Evolutionary conservation across 768 basidiomycete species (phyloP), one percentile per base, ranked within the genome.

Genomic region (Leccinum olivaceopallidum): DNA sequence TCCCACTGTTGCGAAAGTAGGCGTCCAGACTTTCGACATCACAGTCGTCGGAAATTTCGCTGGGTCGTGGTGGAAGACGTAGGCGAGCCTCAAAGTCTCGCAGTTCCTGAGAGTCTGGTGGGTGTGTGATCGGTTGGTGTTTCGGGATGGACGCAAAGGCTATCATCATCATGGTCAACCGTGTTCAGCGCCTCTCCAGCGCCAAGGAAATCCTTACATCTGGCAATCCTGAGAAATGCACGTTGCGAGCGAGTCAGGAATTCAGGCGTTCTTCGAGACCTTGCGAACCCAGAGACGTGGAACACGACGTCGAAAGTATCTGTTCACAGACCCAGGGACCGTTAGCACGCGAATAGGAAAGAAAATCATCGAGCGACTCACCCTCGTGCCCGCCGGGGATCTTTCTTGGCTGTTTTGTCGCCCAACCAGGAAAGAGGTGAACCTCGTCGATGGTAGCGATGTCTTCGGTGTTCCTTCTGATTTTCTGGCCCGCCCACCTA

Each of bases 391-490:
- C 52, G 55, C 59, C 47, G 67, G 58, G 20, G 47, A 63, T 18
- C 22, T 62, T 64, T 51, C 63, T 72, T 67, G 83, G 85, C 30
- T 82, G 74, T 55, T 83, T 78, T 6, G 82, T 80, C 3, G 91
- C 92, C 90, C 91, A 94, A 2, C 92, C 90, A 5, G 92, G 92
- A 74, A 94, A 93, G 24, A 92, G 68, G 18, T 80, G 77, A 4
- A 89, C 67, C 44, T 78, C 77, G 64, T 89, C 86, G 18, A 69
- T 48, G 32, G 63, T 73, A n/a, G 65, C 57, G 37, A 62, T 51
- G 34, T 68, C 65, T 16, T 56, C 5, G 52, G 71, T 64, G 55
- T 69, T 69, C 13, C 72, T 72, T 53, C 69, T 76, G 1, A 85
- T 77, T 69, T 81, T 88, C 73, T 85, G 79, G 4, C 83, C 80